Percentiles rank a stretch among this genome's conserved stretches.
These are phyloP conservation scores for Pseudotulostoma volvatum DNA, from an alignment of 495 filamentous ascomycete species.

Conservation along the genomic window DNA sequence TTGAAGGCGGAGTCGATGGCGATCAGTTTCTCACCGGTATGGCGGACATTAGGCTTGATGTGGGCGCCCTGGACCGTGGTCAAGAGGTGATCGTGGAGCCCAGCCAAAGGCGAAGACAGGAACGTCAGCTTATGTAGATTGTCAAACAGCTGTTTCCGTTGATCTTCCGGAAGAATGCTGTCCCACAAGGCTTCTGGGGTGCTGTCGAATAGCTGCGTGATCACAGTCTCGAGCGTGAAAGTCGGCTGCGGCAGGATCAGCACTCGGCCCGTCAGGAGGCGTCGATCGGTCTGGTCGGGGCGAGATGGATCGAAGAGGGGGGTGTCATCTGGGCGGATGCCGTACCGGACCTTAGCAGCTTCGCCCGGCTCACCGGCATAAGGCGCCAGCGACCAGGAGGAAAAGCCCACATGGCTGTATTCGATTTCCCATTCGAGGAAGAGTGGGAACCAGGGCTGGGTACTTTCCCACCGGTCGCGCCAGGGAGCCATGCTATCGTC, in stretches of 20 bases:
- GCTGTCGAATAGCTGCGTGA: slow-evolving; percentile 19
- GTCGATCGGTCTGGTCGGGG: slow-evolving; percentile 9
- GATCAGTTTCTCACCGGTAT: slow-evolving; percentile 3
- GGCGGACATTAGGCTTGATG: slow-evolving; percentile 21
- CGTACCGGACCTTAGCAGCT: neutral
- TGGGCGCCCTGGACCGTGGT: slow-evolving; percentile 27
- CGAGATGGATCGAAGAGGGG: neutral
- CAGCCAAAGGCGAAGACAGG: slow-evolving; percentile 25
- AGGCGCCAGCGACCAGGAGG: slow-evolving; percentile 14
- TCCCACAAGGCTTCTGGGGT: slow-evolving; percentile 11
- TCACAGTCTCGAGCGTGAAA: slow-evolving; percentile 17
- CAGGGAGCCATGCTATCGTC: too few relatives aligned
- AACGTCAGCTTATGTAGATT: slow-evolving; percentile 13
- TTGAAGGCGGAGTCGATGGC: slow-evolving; percentile 8
- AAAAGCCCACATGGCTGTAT: slow-evolving; percentile 30
- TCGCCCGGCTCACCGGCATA: neutral
- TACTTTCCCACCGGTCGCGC: slow-evolving; percentile 23
- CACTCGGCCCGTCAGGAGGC: slow-evolving; percentile 19
- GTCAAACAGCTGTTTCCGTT: slow-evolving; percentile 1
- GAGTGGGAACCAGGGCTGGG: slow-evolving; percentile 32
- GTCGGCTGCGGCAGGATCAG: slow-evolving; percentile 29
- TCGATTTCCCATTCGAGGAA: slow-evolving; percentile 38
- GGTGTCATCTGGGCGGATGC: neutral
- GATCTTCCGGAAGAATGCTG: neutral
- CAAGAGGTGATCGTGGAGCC: slow-evolving; percentile 25